Evolutionary conservation across 2,329 filamentous ascomycete species (phyloP).

Genomic region (Botryosphaeria dothidea): DNA sequence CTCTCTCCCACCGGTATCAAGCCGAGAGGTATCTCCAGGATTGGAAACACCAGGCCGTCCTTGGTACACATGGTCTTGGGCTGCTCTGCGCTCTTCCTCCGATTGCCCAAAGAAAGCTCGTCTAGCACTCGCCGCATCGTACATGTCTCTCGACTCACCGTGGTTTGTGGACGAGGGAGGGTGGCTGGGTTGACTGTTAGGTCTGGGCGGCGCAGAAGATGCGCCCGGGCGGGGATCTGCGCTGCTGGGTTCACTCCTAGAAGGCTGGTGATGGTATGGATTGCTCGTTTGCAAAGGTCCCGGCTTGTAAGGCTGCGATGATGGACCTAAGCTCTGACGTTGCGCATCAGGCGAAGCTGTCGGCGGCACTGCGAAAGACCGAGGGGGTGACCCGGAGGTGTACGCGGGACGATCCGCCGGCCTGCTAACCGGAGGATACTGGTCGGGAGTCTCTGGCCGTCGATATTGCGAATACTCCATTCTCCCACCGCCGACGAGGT

Average conservation of each 20-base stretch:
- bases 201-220: conserved; percentile 34
- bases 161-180: conserved; percentile 28
- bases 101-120: conserved; percentile 22
- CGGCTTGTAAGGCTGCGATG: conserved; percentile 34
- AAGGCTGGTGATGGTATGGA: conserved; percentile 6
- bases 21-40: conserved; percentile 7
- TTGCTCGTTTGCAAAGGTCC: neutral
- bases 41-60: conserved; percentile 4
- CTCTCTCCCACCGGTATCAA: conserved; percentile 25
- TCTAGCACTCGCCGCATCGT: conserved; percentile 30
- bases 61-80: conserved; percentile 3
- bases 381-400: conserved; percentile 33
- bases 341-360: conserved; percentile 35
- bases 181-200: conserved; percentile 41
- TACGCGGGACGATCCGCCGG: conserved; percentile 31
- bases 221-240: conserved; percentile 9
- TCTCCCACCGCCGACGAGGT: conserved; percentile 30
- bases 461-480: conserved; percentile 38
- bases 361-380: conserved; percentile 21
- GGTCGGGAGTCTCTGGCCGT: conserved; percentile 40
- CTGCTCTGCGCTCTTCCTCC: conserved; percentile 10
- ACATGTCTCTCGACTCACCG: conserved; percentile 27
- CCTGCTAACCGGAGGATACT: conserved; percentile 33
- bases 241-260: conserved; percentile 8
- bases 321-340: conserved; percentile 33